These are phyloP conservation scores for Delphinella strobiligena DNA, from an alignment of 2,329 filamentous ascomycete species.

Conservation along the genomic window DNA sequence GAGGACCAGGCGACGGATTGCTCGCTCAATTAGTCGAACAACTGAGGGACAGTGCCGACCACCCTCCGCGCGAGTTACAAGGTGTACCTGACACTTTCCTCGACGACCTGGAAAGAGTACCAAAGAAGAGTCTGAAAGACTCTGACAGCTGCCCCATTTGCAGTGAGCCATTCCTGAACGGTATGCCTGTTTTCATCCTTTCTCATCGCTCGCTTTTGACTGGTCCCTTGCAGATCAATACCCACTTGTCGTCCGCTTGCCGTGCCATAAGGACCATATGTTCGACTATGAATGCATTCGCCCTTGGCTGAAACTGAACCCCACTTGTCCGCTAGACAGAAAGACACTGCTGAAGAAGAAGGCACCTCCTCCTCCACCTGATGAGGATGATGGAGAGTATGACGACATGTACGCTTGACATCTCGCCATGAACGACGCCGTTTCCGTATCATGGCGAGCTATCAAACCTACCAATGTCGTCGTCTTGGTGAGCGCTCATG, in stretches of 20 bases:
- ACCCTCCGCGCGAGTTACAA: constrained; percentile 47
- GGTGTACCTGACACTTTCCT: constrained; percentile 51
- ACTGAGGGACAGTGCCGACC: constrained; percentile 43
- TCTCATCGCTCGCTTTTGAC: neutral
- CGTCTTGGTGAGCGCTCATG: too few species aligned
- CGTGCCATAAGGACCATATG: constrained; percentile 48
- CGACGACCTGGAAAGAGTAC: constrained; percentile 47
- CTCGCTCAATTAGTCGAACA: constrained; percentile 44
- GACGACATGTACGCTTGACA: constrained; percentile 39
- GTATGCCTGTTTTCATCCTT: constrained; percentile 19
- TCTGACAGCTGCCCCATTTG: constrained; percentile 49
- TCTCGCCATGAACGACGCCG: too few species aligned
- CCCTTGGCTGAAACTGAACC: constrained; percentile 52
- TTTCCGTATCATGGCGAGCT: too few species aligned
- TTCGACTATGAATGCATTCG: constrained; percentile 55
- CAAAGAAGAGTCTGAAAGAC: constrained; percentile 41
- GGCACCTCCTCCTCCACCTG: constrained; percentile 23
- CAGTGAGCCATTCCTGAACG: constrained; percentile 48
- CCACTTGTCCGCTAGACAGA: constrained; percentile 52
- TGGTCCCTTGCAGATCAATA: constrained; percentile 34
- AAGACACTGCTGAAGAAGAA: constrained; percentile 46
- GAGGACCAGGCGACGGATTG: constrained; percentile 21
- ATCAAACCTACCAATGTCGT: too few species aligned
- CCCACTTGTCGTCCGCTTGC: constrained; percentile 50
- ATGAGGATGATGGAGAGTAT: constrained; percentile 40